Base-by-base conservation (phyloP, 768 basidiomycete species). In the Leccinum fibrillosum region DNA sequence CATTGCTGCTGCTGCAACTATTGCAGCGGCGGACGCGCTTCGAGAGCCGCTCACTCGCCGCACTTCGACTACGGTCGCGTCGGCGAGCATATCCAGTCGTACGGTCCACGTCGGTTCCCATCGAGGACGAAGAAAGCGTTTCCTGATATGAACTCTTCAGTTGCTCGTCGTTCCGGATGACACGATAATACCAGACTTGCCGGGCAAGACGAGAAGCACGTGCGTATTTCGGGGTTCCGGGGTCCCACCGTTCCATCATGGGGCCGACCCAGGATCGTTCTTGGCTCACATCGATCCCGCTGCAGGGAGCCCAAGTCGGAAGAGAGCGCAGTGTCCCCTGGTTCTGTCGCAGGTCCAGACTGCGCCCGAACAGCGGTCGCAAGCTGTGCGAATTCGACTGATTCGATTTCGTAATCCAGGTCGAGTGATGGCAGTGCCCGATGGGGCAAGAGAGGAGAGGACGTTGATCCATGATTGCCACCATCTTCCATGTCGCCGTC, bases 21-120 rank as follows among this genome's bases (percentile, higher is more conserved):
- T 60, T 61, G 11, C 39, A 28, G n/a, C 58, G 56, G 47, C 69
- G 67, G 49, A 55, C 26, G 50, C 71, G 72, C 69, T 72, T 72
- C 65, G 32, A 45, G 4, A 59, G 64, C 65, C 71, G 69, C 55
- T 62, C 72, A 64, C 60, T 48, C 49, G 63, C 71, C 72, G 55
- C 54, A 32, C 61, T 64, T 35, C 35, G 54, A 56, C 62, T 63
- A 17, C 60, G 62, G 28, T 60, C 58, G 30, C 60, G 68, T 25
- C 48, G 56, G 2, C 28, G 13, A 4, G 39, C 26, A 52, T 53
- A 53, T 55, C 58, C 58, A 52, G 32, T 49, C 10, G 47, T 53
- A 17, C 42, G 56, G 39, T 54, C 52, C 54, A 26, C 19, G 21
- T 54, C 26, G 19, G 26, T 37, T 25, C 26, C 35, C 47, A 47